Percentiles rank a stretch among this genome's conserved stretches.
Evolutionary conservation across 352 stramenopile genomes (phyloP).

Genomic region (Phytopythium vexans): DNA sequence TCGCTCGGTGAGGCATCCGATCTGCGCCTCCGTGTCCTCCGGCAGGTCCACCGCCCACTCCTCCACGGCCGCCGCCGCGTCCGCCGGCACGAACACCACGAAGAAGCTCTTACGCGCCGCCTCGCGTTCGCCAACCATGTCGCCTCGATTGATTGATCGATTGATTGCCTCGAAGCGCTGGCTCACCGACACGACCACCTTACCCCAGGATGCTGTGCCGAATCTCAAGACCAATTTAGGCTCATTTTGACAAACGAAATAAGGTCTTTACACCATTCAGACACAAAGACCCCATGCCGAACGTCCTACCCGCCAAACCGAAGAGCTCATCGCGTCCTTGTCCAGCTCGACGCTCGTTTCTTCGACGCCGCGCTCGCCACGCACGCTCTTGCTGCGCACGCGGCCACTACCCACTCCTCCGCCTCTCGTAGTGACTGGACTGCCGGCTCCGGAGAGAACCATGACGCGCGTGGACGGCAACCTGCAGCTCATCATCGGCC

Average conservation of each 20-base stretch:
- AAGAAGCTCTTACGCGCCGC: conserved; percentile 55
- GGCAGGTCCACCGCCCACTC: conserved; percentile 72
- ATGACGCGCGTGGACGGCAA: conserved; percentile 31
- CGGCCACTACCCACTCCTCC: too few relatives aligned
- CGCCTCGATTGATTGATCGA: neutral
- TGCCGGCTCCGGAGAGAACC: neutral
- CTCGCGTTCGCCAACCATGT: conserved; percentile 60
- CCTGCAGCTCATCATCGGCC: conserved; percentile 81
- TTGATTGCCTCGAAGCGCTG: neutral
- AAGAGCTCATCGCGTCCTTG: neutral
- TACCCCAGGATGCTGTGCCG: neutral
- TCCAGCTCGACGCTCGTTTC: neutral
- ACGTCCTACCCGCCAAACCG: too few relatives aligned
- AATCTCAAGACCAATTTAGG: too few relatives aligned
- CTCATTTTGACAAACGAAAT: too few relatives aligned
- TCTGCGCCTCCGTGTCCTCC: conserved; percentile 72
- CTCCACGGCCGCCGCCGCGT: conserved; percentile 51
- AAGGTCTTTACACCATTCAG: too few relatives aligned
- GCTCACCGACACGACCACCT: neutral
- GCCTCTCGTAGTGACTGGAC: neutral
- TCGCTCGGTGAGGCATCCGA: conserved; percentile 80
- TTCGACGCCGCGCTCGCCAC: neutral
- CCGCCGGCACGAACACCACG: conserved; percentile 65
- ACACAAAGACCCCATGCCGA: too few relatives aligned
- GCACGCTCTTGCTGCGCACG: neutral